Conservation (phyloP, 306 rosid species). For the Cajanus cajan region DNA sequence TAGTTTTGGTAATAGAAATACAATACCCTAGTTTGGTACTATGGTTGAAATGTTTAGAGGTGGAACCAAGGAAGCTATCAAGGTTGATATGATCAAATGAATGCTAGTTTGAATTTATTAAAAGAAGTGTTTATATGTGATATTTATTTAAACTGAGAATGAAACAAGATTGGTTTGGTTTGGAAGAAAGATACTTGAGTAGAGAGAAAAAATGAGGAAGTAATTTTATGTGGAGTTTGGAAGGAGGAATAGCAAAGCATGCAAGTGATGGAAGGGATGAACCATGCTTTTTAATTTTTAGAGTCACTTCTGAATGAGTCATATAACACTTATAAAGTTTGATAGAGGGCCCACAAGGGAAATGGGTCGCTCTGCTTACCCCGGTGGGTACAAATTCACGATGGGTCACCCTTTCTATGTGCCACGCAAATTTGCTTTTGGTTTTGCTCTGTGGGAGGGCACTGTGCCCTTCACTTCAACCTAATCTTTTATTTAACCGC, state of each 20-base stretch:
- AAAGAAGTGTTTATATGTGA: background rate
- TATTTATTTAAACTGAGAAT: background rate
- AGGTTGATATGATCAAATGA: background rate
- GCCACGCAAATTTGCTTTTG: slow-evolving; percentile 47
- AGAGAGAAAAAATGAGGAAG: background rate
- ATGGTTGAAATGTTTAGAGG: too few relatives aligned
- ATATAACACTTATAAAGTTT: slow-evolving; percentile 46
- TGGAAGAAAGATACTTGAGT: too few relatives aligned
- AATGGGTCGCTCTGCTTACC: slow-evolving; percentile 43
- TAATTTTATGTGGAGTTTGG: background rate
- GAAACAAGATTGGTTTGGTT: background rate
- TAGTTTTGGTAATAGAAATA: too few relatives aligned
- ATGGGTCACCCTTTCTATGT: slow-evolving; percentile 33
- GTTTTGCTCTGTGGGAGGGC: background rate
- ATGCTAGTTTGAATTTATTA: background rate
- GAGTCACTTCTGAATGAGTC: slow-evolving; percentile 44
- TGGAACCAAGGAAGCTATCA: background rate
- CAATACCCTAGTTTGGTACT: too few relatives aligned
- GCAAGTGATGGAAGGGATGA: slow-evolving; percentile 27
- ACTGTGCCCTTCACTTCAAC: background rate
- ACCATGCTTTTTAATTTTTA: slow-evolving; percentile 10
- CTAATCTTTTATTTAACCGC: background rate
- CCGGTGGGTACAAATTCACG: slow-evolving; percentile 14
- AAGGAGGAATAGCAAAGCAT: background rate
- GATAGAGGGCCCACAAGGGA: slow-evolving; percentile 36